Conservation (phyloP, 2,329 filamentous ascomycete genomes). For the Ophiostoma ulmi region DNA sequence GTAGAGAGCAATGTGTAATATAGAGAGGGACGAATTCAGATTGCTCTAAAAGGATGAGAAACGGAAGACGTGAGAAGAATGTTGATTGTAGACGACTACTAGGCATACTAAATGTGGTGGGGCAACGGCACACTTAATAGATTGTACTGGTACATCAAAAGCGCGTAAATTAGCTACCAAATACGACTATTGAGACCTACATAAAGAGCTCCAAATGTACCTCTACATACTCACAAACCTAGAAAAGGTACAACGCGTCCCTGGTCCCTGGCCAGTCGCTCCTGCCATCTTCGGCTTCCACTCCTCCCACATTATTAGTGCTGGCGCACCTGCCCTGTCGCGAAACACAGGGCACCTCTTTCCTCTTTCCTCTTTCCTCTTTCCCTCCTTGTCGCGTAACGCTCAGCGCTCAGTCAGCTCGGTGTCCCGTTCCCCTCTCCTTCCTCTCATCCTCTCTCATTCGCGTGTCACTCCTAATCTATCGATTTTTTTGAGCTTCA, state of each 20-base stretch:
- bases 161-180: conserved; percentile 17
- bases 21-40: too few species aligned
- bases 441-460: not conserved
- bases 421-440: not conserved
- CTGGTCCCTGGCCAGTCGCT: conserved; percentile 1
- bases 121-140: not conserved
- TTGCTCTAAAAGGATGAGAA: too few species aligned
- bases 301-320: not conserved
- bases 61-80: too few species aligned
- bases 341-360: conserved; percentile 16
- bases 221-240: conserved; percentile 5
- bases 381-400: conserved; percentile 18
- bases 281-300: not conserved
- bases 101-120: too few species aligned
- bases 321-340: conserved; percentile 18
- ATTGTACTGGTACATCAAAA: conserved; percentile 17
- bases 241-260: conserved; percentile 11
- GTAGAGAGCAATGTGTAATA: too few species aligned
- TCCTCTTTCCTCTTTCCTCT: conserved; percentile 21
- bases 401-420: not conserved
- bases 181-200: not conserved
- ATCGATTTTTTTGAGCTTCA: conserved; percentile 6
- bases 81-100: too few species aligned
- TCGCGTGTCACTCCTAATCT: not conserved
- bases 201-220: conserved; percentile 14